Evolutionary conservation across 2,329 filamentous ascomycete species (phyloP).

Genomic region (Ophiostoma sp.): DNA sequence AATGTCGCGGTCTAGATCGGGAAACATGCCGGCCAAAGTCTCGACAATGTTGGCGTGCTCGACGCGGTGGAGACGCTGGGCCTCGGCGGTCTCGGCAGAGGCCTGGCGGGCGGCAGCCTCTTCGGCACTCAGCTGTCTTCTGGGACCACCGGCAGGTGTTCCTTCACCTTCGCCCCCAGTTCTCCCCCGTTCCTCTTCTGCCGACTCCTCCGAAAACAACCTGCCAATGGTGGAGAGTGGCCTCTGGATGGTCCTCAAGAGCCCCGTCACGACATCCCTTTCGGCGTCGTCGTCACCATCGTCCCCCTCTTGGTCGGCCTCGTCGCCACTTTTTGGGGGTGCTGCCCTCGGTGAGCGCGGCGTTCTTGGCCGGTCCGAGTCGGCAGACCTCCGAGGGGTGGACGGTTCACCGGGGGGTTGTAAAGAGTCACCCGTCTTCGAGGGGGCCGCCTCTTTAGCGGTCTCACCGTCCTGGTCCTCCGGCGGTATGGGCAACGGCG

Average conservation of each 20-base stretch:
- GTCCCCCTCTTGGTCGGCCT: background rate
- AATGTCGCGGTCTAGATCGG: constrained; percentile 86
- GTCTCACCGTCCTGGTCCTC: background rate
- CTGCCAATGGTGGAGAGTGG: constrained; percentile 89
- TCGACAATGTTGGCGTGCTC: constrained; percentile 93
- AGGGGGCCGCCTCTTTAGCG: constrained; percentile 20
- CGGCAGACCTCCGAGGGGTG: constrained; percentile 47
- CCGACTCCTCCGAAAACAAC: constrained; percentile 78
- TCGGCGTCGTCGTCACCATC: constrained; percentile 60
- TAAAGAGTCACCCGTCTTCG: background rate
- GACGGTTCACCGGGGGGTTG: background rate
- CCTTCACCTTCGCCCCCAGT: background rate
- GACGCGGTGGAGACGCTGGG: constrained; percentile 74
- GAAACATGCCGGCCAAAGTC: constrained; percentile 94
- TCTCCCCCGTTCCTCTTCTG: constrained; percentile 36
- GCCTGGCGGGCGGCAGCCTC: constrained; percentile 89
- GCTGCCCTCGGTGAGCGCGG: constrained; percentile 43
- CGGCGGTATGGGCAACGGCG: constrained; percentile 41
- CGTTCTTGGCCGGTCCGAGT: constrained; percentile 37
- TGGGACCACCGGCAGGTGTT: constrained; percentile 33
- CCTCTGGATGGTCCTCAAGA: constrained; percentile 86
- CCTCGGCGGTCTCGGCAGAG: constrained; percentile 85
- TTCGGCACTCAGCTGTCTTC: constrained; percentile 65
- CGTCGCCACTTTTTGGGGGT: background rate
- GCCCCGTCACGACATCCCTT: constrained; percentile 75